A percentile compares a stretch with the other conserved stretches of the same genome.
Conservation (phyloP, 164 flowering plant species). For the Santalum album region DNA sequence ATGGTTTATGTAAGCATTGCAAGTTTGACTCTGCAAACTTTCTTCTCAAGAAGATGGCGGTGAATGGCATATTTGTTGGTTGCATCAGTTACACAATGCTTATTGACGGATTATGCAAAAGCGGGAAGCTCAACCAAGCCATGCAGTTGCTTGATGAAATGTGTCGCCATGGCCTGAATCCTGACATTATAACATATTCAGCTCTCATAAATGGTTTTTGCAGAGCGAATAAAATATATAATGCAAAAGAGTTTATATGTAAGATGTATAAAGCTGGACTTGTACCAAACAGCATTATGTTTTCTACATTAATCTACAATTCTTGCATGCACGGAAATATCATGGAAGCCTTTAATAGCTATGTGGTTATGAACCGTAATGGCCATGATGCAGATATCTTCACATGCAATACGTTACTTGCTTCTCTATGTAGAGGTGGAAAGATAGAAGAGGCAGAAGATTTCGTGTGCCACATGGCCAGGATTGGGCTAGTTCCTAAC, state of each 20-base stretch:
- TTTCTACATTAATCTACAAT: slow-evolving; percentile 46
- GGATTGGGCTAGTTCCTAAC: slow-evolving; percentile 40
- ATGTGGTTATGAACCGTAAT: slow-evolving; percentile 29
- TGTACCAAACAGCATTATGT: slow-evolving; percentile 40
- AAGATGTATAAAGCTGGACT: slow-evolving; percentile 50
- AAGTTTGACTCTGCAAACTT: slow-evolving; percentile 40
- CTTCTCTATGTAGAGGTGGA: slow-evolving; percentile 50
- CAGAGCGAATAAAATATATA: slow-evolving; percentile 33
- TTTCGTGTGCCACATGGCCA: slow-evolving; percentile 51
- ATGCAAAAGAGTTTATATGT: slow-evolving; percentile 50
- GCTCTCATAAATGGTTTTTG: slow-evolving; percentile 66
- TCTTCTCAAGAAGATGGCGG: slow-evolving; percentile 43
- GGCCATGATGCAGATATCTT: slow-evolving; percentile 38
- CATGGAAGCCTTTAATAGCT: slow-evolving; percentile 40
- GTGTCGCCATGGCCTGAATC: slow-evolving; percentile 34
- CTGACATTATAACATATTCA: slow-evolving; percentile 71
- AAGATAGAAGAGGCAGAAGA: slow-evolving; percentile 49
- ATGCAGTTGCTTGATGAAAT: slow-evolving; percentile 35
- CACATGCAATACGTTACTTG: slow-evolving; percentile 46
- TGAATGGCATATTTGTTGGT: slow-evolving; percentile 29
- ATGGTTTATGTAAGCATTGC: slow-evolving; percentile 58
- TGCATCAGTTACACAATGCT: slow-evolving; percentile 41
- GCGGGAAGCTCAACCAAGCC: slow-evolving; percentile 42
- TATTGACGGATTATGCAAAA: slow-evolving; percentile 59
- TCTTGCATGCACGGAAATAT: slow-evolving; percentile 47